Evolutionary conservation across 352 stramenopile genomes (phyloP).

Genomic region (Globisporangium nodosum): DNA sequence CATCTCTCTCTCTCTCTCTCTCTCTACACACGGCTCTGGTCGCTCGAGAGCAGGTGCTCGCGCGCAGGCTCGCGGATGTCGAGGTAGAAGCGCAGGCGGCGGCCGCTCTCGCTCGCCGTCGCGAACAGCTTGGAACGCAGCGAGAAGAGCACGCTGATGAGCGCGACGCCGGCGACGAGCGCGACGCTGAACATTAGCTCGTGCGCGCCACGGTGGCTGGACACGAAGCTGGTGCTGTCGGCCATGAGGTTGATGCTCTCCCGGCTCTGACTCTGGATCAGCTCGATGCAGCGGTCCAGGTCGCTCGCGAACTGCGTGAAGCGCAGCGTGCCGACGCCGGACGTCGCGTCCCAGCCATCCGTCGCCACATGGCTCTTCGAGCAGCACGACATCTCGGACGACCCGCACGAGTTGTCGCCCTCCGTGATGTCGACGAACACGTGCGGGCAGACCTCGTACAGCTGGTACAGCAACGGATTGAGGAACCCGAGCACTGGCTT

Average conservation of each 20-base stretch:
- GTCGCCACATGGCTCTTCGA: slow-evolving; percentile 33
- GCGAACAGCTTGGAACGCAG: slow-evolving; percentile 38
- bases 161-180: slow-evolving; percentile 25
- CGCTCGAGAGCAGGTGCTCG: slow-evolving; percentile 43
- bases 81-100: slow-evolving; percentile 24
- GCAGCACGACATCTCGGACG: slow-evolving; percentile 42
- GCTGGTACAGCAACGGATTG: slow-evolving; percentile 65
- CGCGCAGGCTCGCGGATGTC: slow-evolving; percentile 39
- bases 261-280: slow-evolving; percentile 1
- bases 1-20: neutral
- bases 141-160: slow-evolving; percentile 28
- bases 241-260: slow-evolving; percentile 8
- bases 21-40: slow-evolving; percentile 9
- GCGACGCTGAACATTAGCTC: slow-evolving; percentile 25
- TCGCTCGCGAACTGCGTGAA: slow-evolving; percentile 35
- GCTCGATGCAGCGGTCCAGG: slow-evolving; percentile 34
- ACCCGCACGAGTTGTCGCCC: slow-evolving; percentile 54
- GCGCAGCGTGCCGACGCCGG: slow-evolving; percentile 51
- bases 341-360: slow-evolving; percentile 64
- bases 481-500: slow-evolving; percentile 54
- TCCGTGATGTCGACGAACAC: slow-evolving; percentile 67
- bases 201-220: slow-evolving; percentile 17
- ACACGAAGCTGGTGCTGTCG: slow-evolving; percentile 8
- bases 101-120: neutral
- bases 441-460: slow-evolving; percentile 50